phyloP scores from a whole-genome alignment of 352 stramenopile genomes.

The Globisporangium nodosum region DNA sequence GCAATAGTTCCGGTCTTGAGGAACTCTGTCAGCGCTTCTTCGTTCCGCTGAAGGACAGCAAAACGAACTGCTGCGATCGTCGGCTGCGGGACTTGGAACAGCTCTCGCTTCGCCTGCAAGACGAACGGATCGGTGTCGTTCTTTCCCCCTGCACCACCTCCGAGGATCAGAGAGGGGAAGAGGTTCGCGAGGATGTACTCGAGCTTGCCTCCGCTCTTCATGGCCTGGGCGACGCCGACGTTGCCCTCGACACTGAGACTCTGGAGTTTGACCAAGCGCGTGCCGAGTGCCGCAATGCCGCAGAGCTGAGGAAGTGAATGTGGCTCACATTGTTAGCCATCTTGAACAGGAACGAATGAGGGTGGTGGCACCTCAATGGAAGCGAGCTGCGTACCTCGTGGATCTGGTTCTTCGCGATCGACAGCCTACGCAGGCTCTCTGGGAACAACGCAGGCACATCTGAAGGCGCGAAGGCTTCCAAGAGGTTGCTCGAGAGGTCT shows the following conservation, averaged over 20 bases:
- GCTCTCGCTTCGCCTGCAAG: constrained; percentile 9
- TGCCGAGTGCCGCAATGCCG: constrained; percentile 35
- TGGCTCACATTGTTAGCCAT: not conserved
- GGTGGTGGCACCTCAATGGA: not conserved
- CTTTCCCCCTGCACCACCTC: constrained; percentile 4
- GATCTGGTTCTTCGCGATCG: constrained; percentile 58
- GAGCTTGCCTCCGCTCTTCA: constrained; percentile 27
- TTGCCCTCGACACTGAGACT: constrained; percentile 49
- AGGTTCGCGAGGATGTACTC: constrained; percentile 37
- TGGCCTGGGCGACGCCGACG: constrained; percentile 23
- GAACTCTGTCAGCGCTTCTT: constrained; percentile 17
- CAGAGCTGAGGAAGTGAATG: constrained; percentile 24
- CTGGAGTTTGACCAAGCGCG: constrained; percentile 32
- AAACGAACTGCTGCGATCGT: constrained; percentile 16
- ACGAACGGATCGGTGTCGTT: not conserved
- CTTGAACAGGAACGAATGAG: not conserved
- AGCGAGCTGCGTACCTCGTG: constrained; percentile 27
- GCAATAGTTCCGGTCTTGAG: constrained; percentile 15
- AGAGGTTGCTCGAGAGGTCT: constrained; percentile 56
- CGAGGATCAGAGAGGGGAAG: constrained; percentile 22
- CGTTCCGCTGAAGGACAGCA: constrained; percentile 17
- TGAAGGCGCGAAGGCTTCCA: constrained; percentile 27
- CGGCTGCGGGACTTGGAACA: constrained; percentile 15
- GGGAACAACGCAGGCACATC: constrained; percentile 29
- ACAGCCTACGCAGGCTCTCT: constrained; percentile 30